Conservation (phyloP, 352 stramenopile genomes). For the Phytophthora lateralis region DNA sequence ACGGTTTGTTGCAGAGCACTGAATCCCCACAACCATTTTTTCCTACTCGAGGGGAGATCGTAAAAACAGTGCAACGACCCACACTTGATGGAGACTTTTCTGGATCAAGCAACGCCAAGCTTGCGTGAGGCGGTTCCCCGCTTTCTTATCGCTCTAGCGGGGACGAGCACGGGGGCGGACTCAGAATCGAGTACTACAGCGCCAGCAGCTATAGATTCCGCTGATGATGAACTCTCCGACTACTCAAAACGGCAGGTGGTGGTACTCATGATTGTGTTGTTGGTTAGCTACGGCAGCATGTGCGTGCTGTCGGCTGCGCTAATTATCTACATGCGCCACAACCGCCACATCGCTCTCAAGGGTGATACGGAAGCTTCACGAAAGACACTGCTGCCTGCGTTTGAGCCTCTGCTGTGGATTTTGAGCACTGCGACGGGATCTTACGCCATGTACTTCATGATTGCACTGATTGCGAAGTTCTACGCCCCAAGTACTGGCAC, state of each 20-base stretch:
- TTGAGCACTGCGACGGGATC: slow-evolving; percentile 29
- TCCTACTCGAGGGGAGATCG: slow-evolving; percentile 6
- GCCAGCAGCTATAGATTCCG: not conserved
- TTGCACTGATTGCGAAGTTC: slow-evolving; percentile 26
- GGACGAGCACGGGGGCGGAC: not conserved
- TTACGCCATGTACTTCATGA: slow-evolving; percentile 44
- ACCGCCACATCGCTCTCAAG: slow-evolving; percentile 42
- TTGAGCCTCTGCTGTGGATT: slow-evolving; percentile 58
- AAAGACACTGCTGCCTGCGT: slow-evolving; percentile 55
- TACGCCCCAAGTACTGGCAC: slow-evolving; percentile 24
- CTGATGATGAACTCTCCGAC: slow-evolving; percentile 9
- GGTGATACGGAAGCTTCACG: slow-evolving; percentile 45
- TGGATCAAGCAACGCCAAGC: slow-evolving; percentile 21
- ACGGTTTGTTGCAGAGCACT: not conserved
- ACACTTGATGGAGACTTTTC: slow-evolving; percentile 15
- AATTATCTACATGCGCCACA: slow-evolving; percentile 54
- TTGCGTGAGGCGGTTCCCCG: slow-evolving; percentile 25
- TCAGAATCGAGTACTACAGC: not conserved
- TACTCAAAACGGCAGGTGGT: slow-evolving; percentile 37
- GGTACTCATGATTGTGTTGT: slow-evolving; percentile 37
- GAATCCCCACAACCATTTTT: slow-evolving; percentile 30
- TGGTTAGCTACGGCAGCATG: slow-evolving; percentile 50
- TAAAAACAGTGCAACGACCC: not conserved
- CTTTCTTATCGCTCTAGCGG: slow-evolving; percentile 15
- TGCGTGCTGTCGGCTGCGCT: slow-evolving; percentile 35